Conservation (phyloP, 305 asterid genomes). For the Plantago lanceolata region DNA sequence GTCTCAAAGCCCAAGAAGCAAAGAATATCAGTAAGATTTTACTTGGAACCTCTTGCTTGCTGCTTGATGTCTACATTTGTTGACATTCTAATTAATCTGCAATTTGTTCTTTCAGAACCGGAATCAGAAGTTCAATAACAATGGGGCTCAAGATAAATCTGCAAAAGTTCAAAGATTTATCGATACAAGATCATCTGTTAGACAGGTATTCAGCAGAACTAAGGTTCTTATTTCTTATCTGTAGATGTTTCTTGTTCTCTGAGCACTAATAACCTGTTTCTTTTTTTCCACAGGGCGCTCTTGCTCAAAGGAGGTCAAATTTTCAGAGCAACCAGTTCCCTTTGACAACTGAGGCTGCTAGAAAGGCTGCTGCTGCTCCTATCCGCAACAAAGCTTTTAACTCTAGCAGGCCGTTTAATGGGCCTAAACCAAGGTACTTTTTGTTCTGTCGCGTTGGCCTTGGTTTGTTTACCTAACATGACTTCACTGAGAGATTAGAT, state of each 20-base stretch:
- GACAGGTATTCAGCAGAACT: constrained; percentile 55
- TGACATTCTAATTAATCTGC: constrained; percentile 8
- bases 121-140: constrained; percentile 41
- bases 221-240: background rate
- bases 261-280: background rate
- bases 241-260: background rate
- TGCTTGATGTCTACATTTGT: constrained; percentile 1
- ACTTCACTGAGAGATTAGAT: constrained; percentile 5
- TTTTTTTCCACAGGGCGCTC: constrained; percentile 51
- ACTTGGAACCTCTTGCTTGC: constrained; percentile 1
- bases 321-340: constrained; percentile 69
- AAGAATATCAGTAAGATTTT: constrained; percentile 53
- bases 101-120: constrained; percentile 42
- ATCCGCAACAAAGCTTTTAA: constrained; percentile 46
- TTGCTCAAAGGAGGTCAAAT: constrained; percentile 68
- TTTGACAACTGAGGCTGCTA: constrained; percentile 66
- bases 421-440: constrained; percentile 56
- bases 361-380: constrained; percentile 69
- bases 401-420: constrained; percentile 40
- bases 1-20: constrained; percentile 47
- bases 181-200: constrained; percentile 58
- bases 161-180: constrained; percentile 41
- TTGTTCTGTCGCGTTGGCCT: constrained; percentile 1
- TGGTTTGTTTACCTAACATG: constrained; percentile 2
- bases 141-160: constrained; percentile 46